Conservation (phyloP, 495 filamentous ascomycete genomes). For the Penicillium dipodomyicola region DNA sequence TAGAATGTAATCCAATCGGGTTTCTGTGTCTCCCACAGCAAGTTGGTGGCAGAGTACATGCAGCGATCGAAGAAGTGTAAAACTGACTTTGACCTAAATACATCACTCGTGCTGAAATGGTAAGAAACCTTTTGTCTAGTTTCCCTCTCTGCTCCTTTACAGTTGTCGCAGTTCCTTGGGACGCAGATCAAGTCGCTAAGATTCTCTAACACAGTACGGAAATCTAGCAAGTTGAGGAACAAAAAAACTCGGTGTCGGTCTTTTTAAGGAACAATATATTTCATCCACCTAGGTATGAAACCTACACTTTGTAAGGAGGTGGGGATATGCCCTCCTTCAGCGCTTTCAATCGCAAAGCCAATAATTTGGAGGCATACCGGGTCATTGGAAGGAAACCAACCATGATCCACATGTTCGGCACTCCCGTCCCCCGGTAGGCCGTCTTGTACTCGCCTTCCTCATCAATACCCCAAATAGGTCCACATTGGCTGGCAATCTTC, state of each 20-base stretch:
- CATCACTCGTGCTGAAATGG: background rate
- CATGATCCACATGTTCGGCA: slow-evolving; percentile 28
- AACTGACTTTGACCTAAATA: background rate
- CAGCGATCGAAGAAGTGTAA: background rate
- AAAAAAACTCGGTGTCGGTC: background rate
- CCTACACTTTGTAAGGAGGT: slow-evolving; percentile 18
- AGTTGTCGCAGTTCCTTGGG: background rate
- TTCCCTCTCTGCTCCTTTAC: background rate
- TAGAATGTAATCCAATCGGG: slow-evolving; percentile 2
- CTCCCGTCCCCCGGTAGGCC: slow-evolving; percentile 60
- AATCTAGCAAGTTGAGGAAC: background rate
- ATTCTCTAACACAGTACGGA: background rate
- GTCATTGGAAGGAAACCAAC: slow-evolving; percentile 24
- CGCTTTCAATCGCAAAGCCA: slow-evolving; percentile 25
- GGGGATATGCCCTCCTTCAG: slow-evolving; percentile 22
- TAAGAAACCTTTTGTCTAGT: slow-evolving; percentile 2
- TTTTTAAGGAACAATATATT: slow-evolving; percentile 1
- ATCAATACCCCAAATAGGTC: slow-evolving; percentile 71
- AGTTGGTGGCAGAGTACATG: too few species aligned
- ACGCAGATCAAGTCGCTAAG: background rate
- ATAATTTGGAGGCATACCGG: slow-evolving; percentile 22
- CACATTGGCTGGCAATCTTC: slow-evolving; percentile 54
- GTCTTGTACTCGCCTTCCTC: slow-evolving; percentile 65
- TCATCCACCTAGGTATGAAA: slow-evolving; percentile 4
- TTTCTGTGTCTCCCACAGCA: background rate